Conservation (phyloP, 2,329 filamentous ascomycete genomes). For the Alternaria gaisen region DNA sequence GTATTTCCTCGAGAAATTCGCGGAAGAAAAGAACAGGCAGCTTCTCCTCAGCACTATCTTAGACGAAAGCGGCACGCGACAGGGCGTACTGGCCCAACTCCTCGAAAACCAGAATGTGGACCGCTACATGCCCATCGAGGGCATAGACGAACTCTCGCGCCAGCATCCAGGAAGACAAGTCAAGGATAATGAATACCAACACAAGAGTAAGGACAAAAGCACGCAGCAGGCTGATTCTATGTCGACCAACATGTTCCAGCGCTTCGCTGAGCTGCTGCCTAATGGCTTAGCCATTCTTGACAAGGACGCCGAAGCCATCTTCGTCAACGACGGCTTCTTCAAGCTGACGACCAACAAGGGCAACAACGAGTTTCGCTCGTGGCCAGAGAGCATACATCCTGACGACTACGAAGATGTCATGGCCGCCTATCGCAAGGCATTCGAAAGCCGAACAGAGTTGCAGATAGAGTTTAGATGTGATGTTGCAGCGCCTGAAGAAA, state of each 20-base stretch:
- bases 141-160: constrained; percentile 30
- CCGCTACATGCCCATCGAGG: constrained; percentile 37
- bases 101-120: constrained; percentile 32
- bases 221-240: constrained; percentile 38
- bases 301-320: constrained; percentile 55
- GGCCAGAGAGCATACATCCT: constrained; percentile 58
- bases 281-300: constrained; percentile 58
- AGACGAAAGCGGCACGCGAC: constrained; percentile 40
- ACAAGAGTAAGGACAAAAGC: constrained; percentile 1
- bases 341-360: constrained; percentile 55
- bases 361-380: constrained; percentile 53
- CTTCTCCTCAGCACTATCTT: constrained; percentile 46
- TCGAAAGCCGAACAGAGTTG: constrained; percentile 49
- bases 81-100: constrained; percentile 46
- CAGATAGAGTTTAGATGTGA: constrained; percentile 56
- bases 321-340: constrained; percentile 59
- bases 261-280: constrained; percentile 57
- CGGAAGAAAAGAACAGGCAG: constrained; percentile 28
- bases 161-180: constrained; percentile 20
- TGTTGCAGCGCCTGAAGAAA: constrained; percentile 40
- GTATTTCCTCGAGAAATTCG: constrained; percentile 35
- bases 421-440: constrained; percentile 55
- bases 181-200: constrained; percentile 19
- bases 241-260: constrained; percentile 55
- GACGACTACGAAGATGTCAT: constrained; percentile 57